Evolutionary conservation across 208 protist genomes (phyloP).

Genomic region (Acanthamoeba rhysodes): DNA sequence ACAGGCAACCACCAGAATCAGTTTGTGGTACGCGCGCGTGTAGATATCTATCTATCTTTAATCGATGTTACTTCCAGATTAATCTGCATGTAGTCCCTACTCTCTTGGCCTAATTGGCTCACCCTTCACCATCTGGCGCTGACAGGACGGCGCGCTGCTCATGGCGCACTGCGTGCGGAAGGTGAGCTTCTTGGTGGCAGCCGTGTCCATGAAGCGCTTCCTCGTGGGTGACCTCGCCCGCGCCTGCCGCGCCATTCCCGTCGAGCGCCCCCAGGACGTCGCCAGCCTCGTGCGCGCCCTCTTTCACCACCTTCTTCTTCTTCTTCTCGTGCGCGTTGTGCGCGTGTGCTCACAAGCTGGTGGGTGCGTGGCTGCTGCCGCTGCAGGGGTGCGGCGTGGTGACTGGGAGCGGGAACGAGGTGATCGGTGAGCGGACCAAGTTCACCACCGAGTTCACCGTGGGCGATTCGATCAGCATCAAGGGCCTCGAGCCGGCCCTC

Average conservation of each 20-base stretch:
- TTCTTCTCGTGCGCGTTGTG: no score
- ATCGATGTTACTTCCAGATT: not conserved
- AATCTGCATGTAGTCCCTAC: no score
- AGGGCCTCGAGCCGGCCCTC: constrained; percentile 91
- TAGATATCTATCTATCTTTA: not conserved
- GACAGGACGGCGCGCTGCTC: constrained; percentile 95
- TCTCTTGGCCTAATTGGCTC: no score
- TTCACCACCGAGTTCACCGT: constrained; percentile 89
- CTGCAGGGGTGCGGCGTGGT: constrained; percentile 88
- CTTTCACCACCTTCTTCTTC: not conserved
- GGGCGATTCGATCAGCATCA: constrained; percentile 91
- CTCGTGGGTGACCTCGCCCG: constrained; percentile 93
- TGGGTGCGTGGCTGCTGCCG: not conserved
- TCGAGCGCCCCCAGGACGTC: constrained; percentile 95
- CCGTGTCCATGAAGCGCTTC: constrained; percentile 93
- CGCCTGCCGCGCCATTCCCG: constrained; percentile 94
- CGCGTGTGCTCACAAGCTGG: not conserved
- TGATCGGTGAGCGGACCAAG: constrained; percentile 90
- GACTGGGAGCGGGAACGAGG: constrained; percentile 84
- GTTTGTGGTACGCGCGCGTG: constrained; percentile 58
- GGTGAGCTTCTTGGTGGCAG: constrained; percentile 95
- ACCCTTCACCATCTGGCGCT: constrained; percentile 77
- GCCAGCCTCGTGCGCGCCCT: constrained; percentile 78
- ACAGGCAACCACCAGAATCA: constrained; percentile 95
- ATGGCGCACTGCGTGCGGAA: constrained; percentile 90